Evolutionary conservation across 2,329 filamentous ascomycete species (phyloP).

Genomic region (Botrytis squamosa): DNA sequence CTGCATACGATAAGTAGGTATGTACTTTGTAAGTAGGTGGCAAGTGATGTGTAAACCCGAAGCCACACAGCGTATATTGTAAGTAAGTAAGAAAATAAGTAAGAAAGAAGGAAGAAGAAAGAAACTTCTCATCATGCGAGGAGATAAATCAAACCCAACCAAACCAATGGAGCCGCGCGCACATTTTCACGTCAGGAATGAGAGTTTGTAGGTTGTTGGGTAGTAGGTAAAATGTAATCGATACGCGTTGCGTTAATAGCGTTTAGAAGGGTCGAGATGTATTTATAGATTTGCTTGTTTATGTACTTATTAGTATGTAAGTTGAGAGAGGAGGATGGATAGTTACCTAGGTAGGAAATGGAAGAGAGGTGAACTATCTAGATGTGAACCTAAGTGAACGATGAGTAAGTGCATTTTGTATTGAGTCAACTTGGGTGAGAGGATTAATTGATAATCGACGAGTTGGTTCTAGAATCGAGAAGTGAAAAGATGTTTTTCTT

Average conservation of each 20-base stretch:
- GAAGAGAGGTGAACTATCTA: no score
- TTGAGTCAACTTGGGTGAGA: not conserved
- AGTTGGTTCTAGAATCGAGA: not conserved
- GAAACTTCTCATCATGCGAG: not conserved
- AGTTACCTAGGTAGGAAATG: no score
- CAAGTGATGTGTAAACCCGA: not conserved
- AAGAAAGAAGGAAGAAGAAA: no score
- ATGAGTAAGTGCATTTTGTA: not conserved
- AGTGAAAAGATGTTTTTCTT: not conserved
- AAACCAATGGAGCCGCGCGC: not conserved
- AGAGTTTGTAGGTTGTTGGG: not conserved
- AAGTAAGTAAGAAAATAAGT: not conserved
- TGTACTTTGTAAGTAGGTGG: not conserved
- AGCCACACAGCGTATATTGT: not conserved
- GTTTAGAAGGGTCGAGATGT: not conserved
- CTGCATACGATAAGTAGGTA: not conserved
- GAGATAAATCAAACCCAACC: not conserved
- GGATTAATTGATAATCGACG: not conserved
- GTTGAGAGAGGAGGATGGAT: not conserved
- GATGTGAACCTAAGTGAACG: not conserved
- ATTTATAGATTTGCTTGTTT: not conserved
- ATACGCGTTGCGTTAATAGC: not conserved
- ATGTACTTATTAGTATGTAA: not conserved
- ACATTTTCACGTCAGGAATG: not conserved
- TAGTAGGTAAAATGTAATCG: no score